These are phyloP conservation scores for Isabelozyma heimii DNA, from an alignment of 805 yeast species.

Conservation along the genomic window DNA sequence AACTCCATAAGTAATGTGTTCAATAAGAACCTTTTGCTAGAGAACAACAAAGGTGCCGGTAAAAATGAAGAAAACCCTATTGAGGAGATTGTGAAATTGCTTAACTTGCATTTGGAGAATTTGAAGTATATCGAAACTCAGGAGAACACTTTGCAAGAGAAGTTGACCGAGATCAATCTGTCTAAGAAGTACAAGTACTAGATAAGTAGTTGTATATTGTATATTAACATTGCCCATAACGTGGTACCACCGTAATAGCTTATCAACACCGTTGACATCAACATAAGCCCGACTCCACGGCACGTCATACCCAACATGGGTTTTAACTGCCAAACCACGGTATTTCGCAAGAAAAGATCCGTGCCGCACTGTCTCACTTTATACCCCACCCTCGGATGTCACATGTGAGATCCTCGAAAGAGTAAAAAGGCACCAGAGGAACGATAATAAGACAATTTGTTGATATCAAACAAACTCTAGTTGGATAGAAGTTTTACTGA, in stretches of 20 bases:
- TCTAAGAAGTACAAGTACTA: not conserved
- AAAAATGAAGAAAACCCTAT: slow-evolving; percentile 41
- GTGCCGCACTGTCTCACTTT: not conserved
- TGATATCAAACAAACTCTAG: not conserved
- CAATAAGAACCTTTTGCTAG: slow-evolving; percentile 54
- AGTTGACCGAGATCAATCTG: slow-evolving; percentile 44
- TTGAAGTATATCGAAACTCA: slow-evolving; percentile 81
- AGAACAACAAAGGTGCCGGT: slow-evolving; percentile 15
- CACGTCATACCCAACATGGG: no score
- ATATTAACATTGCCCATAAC: no score
- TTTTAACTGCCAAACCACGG: no score
- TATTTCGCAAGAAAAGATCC: not conserved
- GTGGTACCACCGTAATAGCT: no score
- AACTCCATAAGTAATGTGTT: slow-evolving; percentile 80
- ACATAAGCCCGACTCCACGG: no score
- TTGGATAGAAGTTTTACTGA: not conserved
- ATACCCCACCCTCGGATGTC: not conserved
- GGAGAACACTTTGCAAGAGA: slow-evolving; percentile 65
- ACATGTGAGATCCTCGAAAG: not conserved
- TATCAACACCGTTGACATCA: no score
- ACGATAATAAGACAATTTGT: not conserved
- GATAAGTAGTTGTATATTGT: no score
- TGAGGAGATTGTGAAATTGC: slow-evolving; percentile 71
- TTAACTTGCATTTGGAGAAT: slow-evolving; percentile 87
- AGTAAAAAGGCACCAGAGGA: not conserved